These are phyloP conservation scores for Clonostachys byssicola DNA, from an alignment of 2,329 filamentous ascomycete genomes.

Conservation along the genomic window DNA sequence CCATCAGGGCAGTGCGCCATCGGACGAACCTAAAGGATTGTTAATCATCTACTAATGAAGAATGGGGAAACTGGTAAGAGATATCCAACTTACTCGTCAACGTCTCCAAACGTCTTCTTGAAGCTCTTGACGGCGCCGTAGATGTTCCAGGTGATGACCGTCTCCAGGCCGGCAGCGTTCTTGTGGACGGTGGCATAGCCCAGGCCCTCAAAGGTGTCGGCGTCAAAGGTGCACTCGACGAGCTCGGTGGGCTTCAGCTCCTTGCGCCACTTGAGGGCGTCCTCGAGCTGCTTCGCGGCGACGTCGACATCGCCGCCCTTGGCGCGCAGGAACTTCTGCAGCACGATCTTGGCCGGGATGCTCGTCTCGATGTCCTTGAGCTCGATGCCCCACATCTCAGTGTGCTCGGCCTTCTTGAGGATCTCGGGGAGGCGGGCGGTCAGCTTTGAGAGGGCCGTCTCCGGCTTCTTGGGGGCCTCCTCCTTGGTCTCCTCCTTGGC, in stretches of 20 bases:
- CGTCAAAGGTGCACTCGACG: constrained; percentile 59
- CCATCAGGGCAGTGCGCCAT: constrained; percentile 90
- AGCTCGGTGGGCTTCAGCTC: constrained; percentile 67
- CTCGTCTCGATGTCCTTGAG: constrained; percentile 44
- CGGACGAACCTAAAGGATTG: constrained; percentile 65
- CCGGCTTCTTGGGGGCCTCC: constrained; percentile 3
- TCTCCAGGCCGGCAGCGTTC: constrained; percentile 50
- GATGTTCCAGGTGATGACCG: constrained; percentile 84
- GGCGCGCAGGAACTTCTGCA: constrained; percentile 92
- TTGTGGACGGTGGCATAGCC: constrained; percentile 77
- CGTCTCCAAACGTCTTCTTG: constrained; percentile 77
- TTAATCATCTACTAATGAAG: background rate
- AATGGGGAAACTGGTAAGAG: background rate
- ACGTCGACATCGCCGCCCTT: constrained; percentile 73
- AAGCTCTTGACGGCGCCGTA: constrained; percentile 84
- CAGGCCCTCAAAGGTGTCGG: constrained; percentile 68
- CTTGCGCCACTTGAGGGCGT: constrained; percentile 81
- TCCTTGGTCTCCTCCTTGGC: background rate
- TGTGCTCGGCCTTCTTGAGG: constrained; percentile 52
- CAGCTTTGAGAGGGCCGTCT: constrained; percentile 47
- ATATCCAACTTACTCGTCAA: constrained; percentile 64
- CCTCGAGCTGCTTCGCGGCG: constrained; percentile 73
- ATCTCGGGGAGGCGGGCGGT: constrained; percentile 55
- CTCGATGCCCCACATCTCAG: constrained; percentile 83
- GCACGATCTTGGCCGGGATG: constrained; percentile 74